Conservation (phyloP, 768 basidiomycete species). For the Pisolithus albus region DNA sequence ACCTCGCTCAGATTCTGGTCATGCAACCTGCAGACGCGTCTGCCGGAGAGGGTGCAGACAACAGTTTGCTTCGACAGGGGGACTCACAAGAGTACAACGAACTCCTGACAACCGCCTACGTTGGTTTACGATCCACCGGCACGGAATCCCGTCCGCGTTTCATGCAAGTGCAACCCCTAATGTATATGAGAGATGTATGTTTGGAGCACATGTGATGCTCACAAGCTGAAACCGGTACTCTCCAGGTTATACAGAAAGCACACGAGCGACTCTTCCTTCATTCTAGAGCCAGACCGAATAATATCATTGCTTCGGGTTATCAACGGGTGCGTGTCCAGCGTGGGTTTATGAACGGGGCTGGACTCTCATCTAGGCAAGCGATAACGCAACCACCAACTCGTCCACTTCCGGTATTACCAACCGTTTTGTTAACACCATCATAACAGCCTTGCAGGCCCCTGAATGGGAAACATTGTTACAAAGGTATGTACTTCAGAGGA, state of each 20-base stretch:
- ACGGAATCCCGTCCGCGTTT: constrained; percentile 19
- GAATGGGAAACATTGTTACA: constrained; percentile 63
- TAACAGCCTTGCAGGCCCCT: constrained; percentile 54
- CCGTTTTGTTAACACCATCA: constrained; percentile 66
- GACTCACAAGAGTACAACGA: constrained; percentile 27
- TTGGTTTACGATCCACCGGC: constrained; percentile 31
- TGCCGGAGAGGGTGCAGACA: constrained; percentile 10
- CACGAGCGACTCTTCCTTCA: constrained; percentile 47
- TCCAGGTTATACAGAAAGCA: constrained; percentile 55
- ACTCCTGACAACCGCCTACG: constrained; percentile 42
- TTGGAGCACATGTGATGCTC: background rate
- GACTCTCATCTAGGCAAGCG: constrained; percentile 13
- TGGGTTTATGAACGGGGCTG: background rate
- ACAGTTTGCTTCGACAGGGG: constrained; percentile 1
- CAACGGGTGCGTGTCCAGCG: constrained; percentile 36
- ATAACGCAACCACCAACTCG: constrained; percentile 33
- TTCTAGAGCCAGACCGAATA: constrained; percentile 34
- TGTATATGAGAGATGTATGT: constrained; percentile 50
- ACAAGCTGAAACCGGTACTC: background rate
- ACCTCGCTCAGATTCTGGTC: constrained; percentile 35
- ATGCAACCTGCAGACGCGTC: constrained; percentile 1
- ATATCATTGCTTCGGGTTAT: constrained; percentile 66
- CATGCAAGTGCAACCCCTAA: constrained; percentile 33
- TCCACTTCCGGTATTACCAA: constrained; percentile 45
- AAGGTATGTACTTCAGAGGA: constrained; percentile 36